Percentiles rank a stretch among this genome's conserved stretches.
Conservation (phyloP, 345 rosid species). For the Eucalyptus sp. region DNA sequence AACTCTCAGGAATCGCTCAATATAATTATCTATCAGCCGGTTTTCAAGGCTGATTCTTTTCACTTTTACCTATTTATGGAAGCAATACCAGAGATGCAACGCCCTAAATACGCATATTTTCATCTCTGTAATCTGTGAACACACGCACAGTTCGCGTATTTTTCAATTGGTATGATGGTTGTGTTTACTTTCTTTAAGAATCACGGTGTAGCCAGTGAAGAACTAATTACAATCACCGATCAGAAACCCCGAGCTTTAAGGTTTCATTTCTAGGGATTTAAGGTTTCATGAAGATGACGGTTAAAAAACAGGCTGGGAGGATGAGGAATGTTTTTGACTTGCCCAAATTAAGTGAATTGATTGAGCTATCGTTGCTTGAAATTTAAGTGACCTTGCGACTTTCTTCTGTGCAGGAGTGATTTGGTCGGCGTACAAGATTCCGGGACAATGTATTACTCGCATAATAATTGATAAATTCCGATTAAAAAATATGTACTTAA, state of each 20-base stretch:
- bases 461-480: not conserved
- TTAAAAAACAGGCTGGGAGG: not conserved
- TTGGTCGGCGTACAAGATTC: not conserved
- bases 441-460: not conserved
- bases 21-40: not conserved
- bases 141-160: not conserved
- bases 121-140: not conserved
- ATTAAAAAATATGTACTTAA: not conserved
- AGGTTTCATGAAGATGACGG: not conserved
- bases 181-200: not conserved
- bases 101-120: not conserved
- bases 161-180: not conserved
- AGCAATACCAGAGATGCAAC: not conserved
- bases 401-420: not conserved
- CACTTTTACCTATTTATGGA: not conserved
- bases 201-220: not conserved
- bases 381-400: not conserved
- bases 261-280: not conserved
- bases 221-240: not conserved
- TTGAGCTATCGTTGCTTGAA: not conserved
- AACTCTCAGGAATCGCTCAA: not conserved
- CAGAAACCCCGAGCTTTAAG: not conserved
- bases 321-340: not conserved
- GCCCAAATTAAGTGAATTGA: not conserved
- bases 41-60: not conserved